Percentiles rank a stretch among this genome's conserved stretches.
These are phyloP conservation scores for Russula dissimulans DNA, from an alignment of 768 basidiomycete species.

Conservation along the genomic window DNA sequence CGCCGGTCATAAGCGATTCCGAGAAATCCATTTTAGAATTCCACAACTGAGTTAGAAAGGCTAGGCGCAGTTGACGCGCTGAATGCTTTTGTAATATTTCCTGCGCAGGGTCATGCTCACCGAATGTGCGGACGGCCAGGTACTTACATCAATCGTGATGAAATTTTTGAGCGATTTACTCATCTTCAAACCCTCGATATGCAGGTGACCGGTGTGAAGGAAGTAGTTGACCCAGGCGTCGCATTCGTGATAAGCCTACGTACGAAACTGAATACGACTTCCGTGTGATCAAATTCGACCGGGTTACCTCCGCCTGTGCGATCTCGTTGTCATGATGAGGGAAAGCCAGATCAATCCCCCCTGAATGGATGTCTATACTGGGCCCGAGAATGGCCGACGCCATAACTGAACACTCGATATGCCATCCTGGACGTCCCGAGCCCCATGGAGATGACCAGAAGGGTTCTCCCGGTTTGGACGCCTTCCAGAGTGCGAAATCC, in stretches of 20 bases:
- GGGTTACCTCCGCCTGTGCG: slow-evolving; percentile 82
- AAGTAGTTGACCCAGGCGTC: slow-evolving; percentile 97
- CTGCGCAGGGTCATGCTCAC: slow-evolving; percentile 31
- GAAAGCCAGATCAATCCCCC: slow-evolving; percentile 95
- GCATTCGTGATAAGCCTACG: slow-evolving; percentile 87
- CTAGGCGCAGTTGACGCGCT: slow-evolving; percentile 81
- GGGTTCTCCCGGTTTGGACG: slow-evolving; percentile 92
- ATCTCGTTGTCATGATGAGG: slow-evolving; percentile 99
- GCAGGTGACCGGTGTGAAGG: slow-evolving; percentile 94
- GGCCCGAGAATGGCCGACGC: slow-evolving; percentile 83
- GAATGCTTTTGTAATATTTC: slow-evolving; percentile 79
- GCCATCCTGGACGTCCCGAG: slow-evolving; percentile 93
- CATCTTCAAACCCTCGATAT: slow-evolving; percentile 99
- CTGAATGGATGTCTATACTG: slow-evolving; percentile 96
- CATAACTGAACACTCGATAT: slow-evolving; percentile 99
- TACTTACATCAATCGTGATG: slow-evolving; percentile 83
- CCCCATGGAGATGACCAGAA: slow-evolving; percentile 98
- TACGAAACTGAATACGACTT: slow-evolving; percentile 4
- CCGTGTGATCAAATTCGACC: neutral
- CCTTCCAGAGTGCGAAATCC: slow-evolving; percentile 98
- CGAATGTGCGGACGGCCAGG: slow-evolving; percentile 3
- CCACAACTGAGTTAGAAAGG: slow-evolving; percentile 89
- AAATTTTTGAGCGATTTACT: slow-evolving; percentile 99
- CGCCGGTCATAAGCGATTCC: slow-evolving; percentile 78
- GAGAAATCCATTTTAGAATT: slow-evolving; percentile 92